These are phyloP conservation scores for Monosporascus sp. DNA, from an alignment of 2,329 filamentous ascomycete genomes.

Conservation along the genomic window DNA sequence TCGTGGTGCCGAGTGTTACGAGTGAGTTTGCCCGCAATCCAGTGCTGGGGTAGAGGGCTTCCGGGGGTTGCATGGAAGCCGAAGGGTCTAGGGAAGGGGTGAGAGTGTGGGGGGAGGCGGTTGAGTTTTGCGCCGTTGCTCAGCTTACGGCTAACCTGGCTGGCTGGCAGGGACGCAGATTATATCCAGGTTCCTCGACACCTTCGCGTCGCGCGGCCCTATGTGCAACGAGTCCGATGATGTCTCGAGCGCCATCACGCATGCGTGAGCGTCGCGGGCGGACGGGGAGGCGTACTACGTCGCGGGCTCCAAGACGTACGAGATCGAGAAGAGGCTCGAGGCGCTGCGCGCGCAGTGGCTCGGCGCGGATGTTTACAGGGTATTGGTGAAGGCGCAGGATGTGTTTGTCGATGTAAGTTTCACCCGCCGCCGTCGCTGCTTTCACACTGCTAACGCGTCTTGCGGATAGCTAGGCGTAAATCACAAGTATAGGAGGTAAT, in stretches of 20 bases:
- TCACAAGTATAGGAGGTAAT: neutral
- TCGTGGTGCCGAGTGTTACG: conserved; percentile 1
- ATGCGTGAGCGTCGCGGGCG: neutral
- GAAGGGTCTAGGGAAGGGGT: neutral
- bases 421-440: neutral
- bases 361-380: neutral
- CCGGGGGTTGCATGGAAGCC: no score
- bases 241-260: neutral
- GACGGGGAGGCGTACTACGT: conserved; percentile 1
- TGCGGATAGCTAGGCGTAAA: no score
- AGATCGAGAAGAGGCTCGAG: conserved; percentile 2
- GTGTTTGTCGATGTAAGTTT: neutral
- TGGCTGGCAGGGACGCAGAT: neutral
- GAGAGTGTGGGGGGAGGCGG: neutral
- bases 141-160: no score
- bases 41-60: no score
- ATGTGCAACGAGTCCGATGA: neutral
- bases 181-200: neutral
- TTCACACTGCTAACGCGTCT: neutral
- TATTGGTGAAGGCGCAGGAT: neutral
- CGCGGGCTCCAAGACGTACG: neutral
- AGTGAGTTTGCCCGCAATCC: neutral
- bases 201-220: neutral
- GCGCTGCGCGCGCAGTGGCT: neutral
- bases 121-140: neutral